phyloP scores from a whole-genome alignment of 352 stramenopile genomes.

The Pythium grandisporangium region DNA sequence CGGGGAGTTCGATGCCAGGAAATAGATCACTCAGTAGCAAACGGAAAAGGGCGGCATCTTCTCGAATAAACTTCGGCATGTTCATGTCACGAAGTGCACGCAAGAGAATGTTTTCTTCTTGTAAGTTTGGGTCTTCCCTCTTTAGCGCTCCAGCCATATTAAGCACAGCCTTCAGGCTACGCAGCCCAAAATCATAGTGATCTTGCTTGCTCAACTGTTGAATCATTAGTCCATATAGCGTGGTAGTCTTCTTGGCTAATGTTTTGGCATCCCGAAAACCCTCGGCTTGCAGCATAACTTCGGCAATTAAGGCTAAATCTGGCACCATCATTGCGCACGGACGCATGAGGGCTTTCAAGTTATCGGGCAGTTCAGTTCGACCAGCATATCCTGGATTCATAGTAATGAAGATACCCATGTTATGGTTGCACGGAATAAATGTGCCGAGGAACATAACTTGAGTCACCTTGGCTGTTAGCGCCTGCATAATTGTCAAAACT shows the following conservation, averaged over 20 bases:
- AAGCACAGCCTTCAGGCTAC: constrained; percentile 79
- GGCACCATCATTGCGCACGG: constrained; percentile 87
- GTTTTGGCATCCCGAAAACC: constrained; percentile 77
- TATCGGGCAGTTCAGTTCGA: constrained; percentile 83
- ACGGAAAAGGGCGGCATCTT: constrained; percentile 90
- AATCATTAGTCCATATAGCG: constrained; percentile 82
- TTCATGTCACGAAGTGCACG: constrained; percentile 94
- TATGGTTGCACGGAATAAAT: constrained; percentile 79
- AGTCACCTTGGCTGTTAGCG: constrained; percentile 60
- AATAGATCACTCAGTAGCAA: constrained; percentile 88
- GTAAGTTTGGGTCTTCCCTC: constrained; percentile 91
- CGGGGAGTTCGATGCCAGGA: constrained; percentile 74
- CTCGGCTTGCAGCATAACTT: constrained; percentile 84
- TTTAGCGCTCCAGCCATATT: constrained; percentile 87
- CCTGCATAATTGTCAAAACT: constrained; percentile 87
- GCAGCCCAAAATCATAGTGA: constrained; percentile 82
- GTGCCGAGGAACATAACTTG: constrained; percentile 82
- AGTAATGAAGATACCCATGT: constrained; percentile 91
- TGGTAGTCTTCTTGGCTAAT: constrained; percentile 80
- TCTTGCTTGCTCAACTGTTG: constrained; percentile 84
- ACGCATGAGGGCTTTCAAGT: constrained; percentile 81
- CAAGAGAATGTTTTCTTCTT: constrained; percentile 95
- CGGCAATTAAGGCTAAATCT: constrained; percentile 73
- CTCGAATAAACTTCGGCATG: constrained; percentile 91
- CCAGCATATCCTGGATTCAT: constrained; percentile 91